Percentiles rank a stretch among this genome's conserved stretches.
These are phyloP conservation scores for Ramaria sp. DNA, from an alignment of 768 basidiomycete genomes.

Conservation along the genomic window DNA sequence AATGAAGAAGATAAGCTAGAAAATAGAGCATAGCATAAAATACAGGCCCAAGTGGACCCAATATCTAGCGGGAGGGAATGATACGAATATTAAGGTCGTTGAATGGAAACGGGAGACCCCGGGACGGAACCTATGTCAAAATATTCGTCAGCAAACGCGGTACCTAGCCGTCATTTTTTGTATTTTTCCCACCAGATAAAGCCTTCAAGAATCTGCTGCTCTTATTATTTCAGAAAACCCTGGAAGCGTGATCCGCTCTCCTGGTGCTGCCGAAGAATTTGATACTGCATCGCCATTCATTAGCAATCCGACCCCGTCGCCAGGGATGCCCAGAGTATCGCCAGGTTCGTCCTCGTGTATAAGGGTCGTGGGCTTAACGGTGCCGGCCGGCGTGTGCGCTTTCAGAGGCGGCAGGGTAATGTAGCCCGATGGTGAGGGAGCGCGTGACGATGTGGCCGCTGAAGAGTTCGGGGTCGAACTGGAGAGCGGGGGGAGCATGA, in stretches of 20 bases:
- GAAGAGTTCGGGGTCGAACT: slow-evolving; percentile 9
- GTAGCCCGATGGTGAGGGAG: slow-evolving; percentile 4
- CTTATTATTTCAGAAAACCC: slow-evolving; percentile 5
- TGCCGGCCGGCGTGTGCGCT: neutral
- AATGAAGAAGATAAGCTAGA: too few relatives aligned
- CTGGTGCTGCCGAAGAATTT: neutral
- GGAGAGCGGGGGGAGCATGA: slow-evolving; percentile 60
- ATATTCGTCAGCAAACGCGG: neutral
- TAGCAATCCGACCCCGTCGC: neutral
- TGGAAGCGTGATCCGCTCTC: slow-evolving; percentile 5
- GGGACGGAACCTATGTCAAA: too few relatives aligned
- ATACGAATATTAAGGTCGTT: too few relatives aligned
- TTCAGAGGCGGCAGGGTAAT: slow-evolving; percentile 8
- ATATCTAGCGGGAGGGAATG: too few relatives aligned
- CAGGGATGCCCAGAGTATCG: neutral
- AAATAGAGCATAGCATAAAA: too few relatives aligned
- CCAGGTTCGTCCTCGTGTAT: neutral
- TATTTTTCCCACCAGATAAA: neutral
- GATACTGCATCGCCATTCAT: neutral
- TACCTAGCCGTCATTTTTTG: neutral
- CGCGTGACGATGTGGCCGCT: slow-evolving; percentile 2
- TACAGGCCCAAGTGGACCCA: too few relatives aligned
- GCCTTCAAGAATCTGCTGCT: neutral
- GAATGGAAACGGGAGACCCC: too few relatives aligned
- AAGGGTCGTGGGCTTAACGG: neutral